These are phyloP conservation scores for Rhizophora apiculata DNA, from an alignment of 345 rosid genomes.

Conservation along the genomic window DNA sequence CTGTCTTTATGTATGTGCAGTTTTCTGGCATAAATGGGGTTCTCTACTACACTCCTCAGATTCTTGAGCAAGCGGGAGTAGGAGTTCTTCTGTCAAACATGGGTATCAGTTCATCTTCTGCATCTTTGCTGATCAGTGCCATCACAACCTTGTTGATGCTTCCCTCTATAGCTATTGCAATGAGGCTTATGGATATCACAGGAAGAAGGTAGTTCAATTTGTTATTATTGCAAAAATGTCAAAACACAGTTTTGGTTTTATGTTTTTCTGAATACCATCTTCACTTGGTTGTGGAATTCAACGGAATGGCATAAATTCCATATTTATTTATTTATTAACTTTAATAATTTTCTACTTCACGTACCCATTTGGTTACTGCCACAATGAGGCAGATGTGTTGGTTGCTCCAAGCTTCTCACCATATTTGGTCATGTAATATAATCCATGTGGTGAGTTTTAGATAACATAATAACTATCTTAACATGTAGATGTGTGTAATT, in stretches of 20 bases:
- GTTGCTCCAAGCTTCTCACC: too few species aligned
- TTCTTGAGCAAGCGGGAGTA: conserved; percentile 93
- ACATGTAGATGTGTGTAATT: too few species aligned
- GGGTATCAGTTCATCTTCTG: conserved; percentile 67
- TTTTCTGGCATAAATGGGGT: conserved; percentile 97
- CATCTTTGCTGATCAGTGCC: conserved; percentile 80
- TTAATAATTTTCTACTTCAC: too few species aligned
- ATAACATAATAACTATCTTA: neutral
- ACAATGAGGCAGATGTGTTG: too few species aligned
- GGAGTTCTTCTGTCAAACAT: conserved; percentile 79
- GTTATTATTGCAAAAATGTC: neutral
- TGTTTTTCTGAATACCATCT: too few species aligned
- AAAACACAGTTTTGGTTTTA: too few species aligned
- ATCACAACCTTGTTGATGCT: conserved; percentile 90
- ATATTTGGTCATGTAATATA: neutral
- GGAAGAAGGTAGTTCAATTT: conserved; percentile 74
- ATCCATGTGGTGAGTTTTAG: neutral
- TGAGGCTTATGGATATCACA: conserved; percentile 90
- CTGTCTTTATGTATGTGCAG: conserved; percentile 39
- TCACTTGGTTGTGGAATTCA: too few species aligned
- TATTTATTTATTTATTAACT: too few species aligned
- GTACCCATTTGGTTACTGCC: too few species aligned
- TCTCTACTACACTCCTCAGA: conserved; percentile 95
- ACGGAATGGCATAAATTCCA: too few species aligned
- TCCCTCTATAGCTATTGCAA: conserved; percentile 88